These are phyloP conservation scores for Polygonum aviculare DNA, from an alignment of 148 eudicot genomes.

Conservation along the genomic window DNA sequence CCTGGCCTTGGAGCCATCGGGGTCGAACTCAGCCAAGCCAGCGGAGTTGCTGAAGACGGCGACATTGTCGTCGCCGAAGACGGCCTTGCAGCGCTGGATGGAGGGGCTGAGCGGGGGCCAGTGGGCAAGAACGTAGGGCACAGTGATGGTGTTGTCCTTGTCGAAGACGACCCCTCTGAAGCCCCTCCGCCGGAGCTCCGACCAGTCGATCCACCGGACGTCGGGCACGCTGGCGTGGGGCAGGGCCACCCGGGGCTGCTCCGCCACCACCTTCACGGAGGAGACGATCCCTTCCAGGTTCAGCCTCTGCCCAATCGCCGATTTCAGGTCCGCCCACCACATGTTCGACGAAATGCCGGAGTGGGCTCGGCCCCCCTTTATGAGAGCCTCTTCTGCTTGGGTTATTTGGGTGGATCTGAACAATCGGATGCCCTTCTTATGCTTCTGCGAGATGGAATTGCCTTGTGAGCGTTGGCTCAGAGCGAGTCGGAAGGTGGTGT, in stretches of 20 bases:
- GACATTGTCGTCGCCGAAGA: conserved; percentile 61
- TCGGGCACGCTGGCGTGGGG: conserved; percentile 57
- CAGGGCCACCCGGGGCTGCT: conserved; percentile 41
- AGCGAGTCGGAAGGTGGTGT: not conserved
- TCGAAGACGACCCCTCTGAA: conserved; percentile 88
- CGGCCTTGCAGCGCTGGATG: conserved; percentile 47
- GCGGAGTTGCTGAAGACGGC: conserved; percentile 91
- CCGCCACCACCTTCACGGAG: conserved; percentile 29
- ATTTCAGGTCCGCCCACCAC: conserved; percentile 63
- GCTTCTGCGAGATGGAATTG: not conserved
- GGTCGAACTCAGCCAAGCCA: conserved; percentile 69
- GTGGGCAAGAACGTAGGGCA: conserved; percentile 48
- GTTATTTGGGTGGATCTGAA: not conserved
- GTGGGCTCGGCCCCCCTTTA: not conserved
- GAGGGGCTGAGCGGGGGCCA: conserved; percentile 47
- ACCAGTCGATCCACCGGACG: conserved; percentile 71
- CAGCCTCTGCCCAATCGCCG: conserved; percentile 68
- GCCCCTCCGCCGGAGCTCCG: conserved; percentile 48
- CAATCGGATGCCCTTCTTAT: not conserved
- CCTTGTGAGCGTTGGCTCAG: not conserved
- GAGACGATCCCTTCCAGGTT: conserved; percentile 55
- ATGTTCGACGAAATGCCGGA: conserved; percentile 42
- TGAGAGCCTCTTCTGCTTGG: not conserved
- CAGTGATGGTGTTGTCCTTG: conserved; percentile 81
- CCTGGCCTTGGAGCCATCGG: conserved; percentile 59